Evolutionary conservation across 2,329 filamentous ascomycete genomes (phyloP).

Genomic region (Diaporthe citrichinensis): DNA sequence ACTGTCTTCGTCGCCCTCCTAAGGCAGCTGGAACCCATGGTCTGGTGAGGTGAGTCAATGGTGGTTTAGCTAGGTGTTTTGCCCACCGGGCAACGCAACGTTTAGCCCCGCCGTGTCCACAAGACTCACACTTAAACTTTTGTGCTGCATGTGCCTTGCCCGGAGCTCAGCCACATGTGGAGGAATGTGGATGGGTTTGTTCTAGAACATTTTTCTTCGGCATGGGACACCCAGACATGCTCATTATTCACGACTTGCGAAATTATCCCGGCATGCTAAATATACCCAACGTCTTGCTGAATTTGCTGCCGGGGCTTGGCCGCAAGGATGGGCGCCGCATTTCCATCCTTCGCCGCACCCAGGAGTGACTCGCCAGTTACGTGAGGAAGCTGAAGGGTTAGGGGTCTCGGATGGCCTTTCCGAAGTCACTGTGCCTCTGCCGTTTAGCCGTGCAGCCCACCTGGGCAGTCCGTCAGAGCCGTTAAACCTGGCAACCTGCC

Average conservation of each 20-base stretch:
- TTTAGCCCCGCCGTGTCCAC: too few species aligned
- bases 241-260: not conserved
- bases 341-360: not conserved
- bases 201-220: not conserved
- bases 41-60: too few species aligned
- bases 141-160: too few species aligned
- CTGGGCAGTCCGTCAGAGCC: not conserved
- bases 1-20: too few species aligned
- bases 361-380: too few species aligned
- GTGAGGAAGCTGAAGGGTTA: not conserved
- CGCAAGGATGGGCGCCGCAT: not conserved
- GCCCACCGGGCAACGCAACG: too few species aligned
- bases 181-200: not conserved
- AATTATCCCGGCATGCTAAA: not conserved
- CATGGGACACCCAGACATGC: not conserved
- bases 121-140: too few species aligned
- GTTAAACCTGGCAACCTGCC: not conserved
- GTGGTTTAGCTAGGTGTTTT: too few species aligned
- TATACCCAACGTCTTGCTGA: not conserved
- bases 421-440: not conserved
- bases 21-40: too few species aligned
- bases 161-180: too few species aligned
- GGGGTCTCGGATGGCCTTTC: not conserved
- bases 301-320: conserved; percentile 9
- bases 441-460: conserved; percentile 23